Base-by-base conservation (phyloP, 805 yeast species). In the Ogataea thermomethanolica region DNA sequence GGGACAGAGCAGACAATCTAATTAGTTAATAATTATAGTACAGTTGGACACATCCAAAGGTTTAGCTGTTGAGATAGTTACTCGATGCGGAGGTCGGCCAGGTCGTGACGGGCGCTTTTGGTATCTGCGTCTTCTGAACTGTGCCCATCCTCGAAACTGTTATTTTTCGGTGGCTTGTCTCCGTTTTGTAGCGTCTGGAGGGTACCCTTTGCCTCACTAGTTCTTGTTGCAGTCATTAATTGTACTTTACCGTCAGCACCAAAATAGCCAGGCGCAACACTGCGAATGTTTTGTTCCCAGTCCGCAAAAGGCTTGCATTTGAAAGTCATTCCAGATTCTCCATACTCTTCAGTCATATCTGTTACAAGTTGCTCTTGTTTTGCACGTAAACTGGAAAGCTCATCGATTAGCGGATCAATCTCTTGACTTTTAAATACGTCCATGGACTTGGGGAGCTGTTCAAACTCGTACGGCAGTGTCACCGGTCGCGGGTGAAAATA, bases 191-290 rank as follows among this genome's bases (percentile, higher is more conserved):
- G 20, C 20, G 20, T 17, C 13, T 22, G 24, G 14, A 17, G 13
- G 9, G 8, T 25, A 8, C 10, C 24, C 1, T 25, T 11, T 22
- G 27, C 32, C 12, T 17, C 12, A 24, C 11, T 15, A 10, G 28
- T 32, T 23, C 25, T 46, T 13, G 57, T 59, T 9, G 64, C 60
- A 3, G 45, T 33, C 62, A 59, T 54, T 1, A 59, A 44, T 9
- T 51, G 47, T 23, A 47, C 37, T 7, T 37, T 39, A 5, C 58
- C 57, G 29, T 50, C 57, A 3, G 45, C 42, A 8, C 45, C 42
- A 29, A 56, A 50, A 33, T 59, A 59, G 1, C 64, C 64, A 7
- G 64, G 64, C 1, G 55, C 56, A 35, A 49, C 41, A 21, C 30
- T 34, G 14, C 51, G 37, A 2, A 51, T 36, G 9, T 47, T 46